phyloP scores from a whole-genome alignment of 2,329 filamentous ascomycete species.

The Ilyonectria mors-panacis region DNA sequence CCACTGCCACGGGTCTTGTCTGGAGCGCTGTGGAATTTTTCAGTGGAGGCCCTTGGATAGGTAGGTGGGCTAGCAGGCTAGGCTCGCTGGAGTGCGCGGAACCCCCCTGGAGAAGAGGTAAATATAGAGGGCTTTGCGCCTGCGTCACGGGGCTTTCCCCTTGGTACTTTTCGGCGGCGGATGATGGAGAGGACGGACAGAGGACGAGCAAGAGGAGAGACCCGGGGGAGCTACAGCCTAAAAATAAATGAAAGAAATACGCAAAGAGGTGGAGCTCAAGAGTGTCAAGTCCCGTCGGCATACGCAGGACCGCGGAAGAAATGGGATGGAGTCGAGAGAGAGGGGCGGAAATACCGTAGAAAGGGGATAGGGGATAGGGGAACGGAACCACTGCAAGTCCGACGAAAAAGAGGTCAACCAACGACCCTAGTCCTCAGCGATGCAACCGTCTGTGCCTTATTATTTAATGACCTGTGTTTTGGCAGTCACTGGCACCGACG shows the following conservation, averaged over 20 bases:
- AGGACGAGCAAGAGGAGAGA: no score
- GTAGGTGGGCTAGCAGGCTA: not conserved
- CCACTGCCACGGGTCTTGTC: slow-evolving; percentile 3
- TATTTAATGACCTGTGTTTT: not conserved
- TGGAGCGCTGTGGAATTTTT: slow-evolving; percentile 22
- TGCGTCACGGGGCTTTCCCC: not conserved
- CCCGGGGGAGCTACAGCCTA: no score
- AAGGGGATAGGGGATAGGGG: slow-evolving; percentile 12
- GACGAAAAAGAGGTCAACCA: not conserved
- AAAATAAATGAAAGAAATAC: no score
- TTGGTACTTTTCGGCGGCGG: no score
- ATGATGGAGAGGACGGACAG: no score
- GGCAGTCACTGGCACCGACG: not conserved
- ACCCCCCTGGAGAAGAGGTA: slow-evolving; percentile 5
- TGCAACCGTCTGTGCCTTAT: slow-evolving; percentile 3
- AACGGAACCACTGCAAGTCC: not conserved
- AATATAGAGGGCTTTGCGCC: not conserved
- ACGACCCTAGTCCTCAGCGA: slow-evolving; percentile 1
- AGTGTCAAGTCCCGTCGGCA: no score
- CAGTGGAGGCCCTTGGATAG: not conserved
- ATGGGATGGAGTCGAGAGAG: not conserved
- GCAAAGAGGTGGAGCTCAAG: no score
- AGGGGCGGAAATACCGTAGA: slow-evolving; percentile 11
- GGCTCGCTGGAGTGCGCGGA: not conserved
- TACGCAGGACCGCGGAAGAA: not conserved